Evolutionary conservation across 495 filamentous ascomycete genomes (phyloP), one percentile per base, ranked within the genome.

Genomic region (Xylaria palmicola): DNA sequence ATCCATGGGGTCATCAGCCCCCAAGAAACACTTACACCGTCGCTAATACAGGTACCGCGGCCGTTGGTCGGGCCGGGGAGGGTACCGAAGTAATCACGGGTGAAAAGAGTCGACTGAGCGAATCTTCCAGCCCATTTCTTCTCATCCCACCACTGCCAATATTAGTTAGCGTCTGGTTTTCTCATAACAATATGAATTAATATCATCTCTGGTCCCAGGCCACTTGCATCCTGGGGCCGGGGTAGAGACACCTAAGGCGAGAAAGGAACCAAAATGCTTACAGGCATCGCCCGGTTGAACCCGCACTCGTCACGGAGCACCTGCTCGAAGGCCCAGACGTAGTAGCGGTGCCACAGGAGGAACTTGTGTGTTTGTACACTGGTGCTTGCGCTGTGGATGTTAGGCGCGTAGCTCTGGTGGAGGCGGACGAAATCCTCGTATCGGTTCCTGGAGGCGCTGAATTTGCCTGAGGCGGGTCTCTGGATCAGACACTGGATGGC

Each of bases 261-360:
- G 19, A 45, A 41, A 1, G 26, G 17, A 26, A 59, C 17, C 17
- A 37, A 19, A 48, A 4, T 5, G 55, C 59, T 54, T 61, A 61
- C 59, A 6, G 69, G 56, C 59, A 72, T 64, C 9, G 69, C 69
- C 9, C 69, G 78, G 77, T 72, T 78, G 69, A 88, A 90, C 58
- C 85, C 85, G 66, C 87, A 89, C 67, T 90, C 86, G 51, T 82
- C 77, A 44, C 82, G 79, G 6, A 89, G 72, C 3, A 85, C 78
- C 68, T 84, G 75, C 64, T 89, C 87, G 65, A 82, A 86, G 26
- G 75, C 72, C 72, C 74, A 85, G 47, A 79, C 77, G 73, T 81
- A 89, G 74, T 86, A 85, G 1, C 86, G 79, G 71, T 89, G 87
- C 85, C 87, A 90, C n/a, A 80, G 68, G 8, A 88, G 74, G 74